Percentiles rank a stretch among this genome's conserved stretches.
Evolutionary conservation across 2,329 filamentous ascomycete genomes (phyloP).

Genomic region (Aulographum hederae): DNA sequence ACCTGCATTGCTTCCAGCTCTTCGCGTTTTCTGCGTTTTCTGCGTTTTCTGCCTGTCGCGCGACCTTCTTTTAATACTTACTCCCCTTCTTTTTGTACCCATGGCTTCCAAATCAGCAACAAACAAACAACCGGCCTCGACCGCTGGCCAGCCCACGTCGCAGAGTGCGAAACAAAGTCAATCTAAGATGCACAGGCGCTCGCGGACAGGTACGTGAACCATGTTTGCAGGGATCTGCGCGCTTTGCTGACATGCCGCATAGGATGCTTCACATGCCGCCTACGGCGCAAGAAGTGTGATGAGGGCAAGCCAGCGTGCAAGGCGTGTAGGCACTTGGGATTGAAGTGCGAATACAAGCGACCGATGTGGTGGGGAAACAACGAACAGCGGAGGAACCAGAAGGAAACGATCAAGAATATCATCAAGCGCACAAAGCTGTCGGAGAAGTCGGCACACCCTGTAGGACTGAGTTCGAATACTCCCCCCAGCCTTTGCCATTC

Average conservation of each 20-base stretch:
- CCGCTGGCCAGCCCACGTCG: too few species aligned
- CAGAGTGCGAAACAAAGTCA: too few species aligned
- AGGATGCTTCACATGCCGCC: conserved; percentile 51
- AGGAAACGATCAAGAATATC: conserved; percentile 90
- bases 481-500: conserved; percentile 69
- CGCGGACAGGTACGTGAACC: conserved; percentile 64
- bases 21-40: too few species aligned
- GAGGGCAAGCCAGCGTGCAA: conserved; percentile 45
- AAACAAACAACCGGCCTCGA: too few species aligned
- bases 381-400: conserved; percentile 67
- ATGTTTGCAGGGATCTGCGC: conserved; percentile 1
- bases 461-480: conserved; percentile 35
- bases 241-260: conserved; percentile 16
- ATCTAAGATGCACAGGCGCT: conserved; percentile 92
- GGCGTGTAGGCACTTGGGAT: conserved; percentile 52
- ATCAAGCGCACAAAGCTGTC: conserved; percentile 94
- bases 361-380: conserved; percentile 96
- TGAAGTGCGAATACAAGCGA: conserved; percentile 89
- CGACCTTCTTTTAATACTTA: too few species aligned
- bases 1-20: too few species aligned
- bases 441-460: conserved; percentile 49
- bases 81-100: too few species aligned
- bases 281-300: conserved; percentile 53
- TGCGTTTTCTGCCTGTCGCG: too few species aligned
- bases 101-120: too few species aligned